Conservation (phyloP, 106 monocot species). For the Hemerocallis citrina region DNA sequence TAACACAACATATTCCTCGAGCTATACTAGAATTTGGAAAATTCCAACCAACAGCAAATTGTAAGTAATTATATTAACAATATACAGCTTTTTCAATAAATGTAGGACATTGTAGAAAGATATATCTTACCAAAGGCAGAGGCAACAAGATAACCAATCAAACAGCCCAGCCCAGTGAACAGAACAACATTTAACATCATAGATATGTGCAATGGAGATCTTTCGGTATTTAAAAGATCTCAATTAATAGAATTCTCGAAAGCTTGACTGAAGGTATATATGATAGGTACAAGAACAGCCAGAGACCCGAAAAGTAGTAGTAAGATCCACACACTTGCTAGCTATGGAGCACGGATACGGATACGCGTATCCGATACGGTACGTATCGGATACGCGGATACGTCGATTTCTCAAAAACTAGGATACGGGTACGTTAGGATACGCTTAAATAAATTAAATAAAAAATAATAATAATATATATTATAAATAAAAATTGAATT, state of each 20-base stretch:
- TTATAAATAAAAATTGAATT: too few species aligned
- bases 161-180: slow-evolving; percentile 52
- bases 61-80: too few species aligned
- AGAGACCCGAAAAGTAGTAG: slow-evolving; percentile 53
- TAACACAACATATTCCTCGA: not conserved
- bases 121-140: slow-evolving; percentile 70
- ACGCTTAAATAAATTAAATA: too few species aligned
- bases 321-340: slow-evolving; percentile 71
- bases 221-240: slow-evolving; percentile 17
- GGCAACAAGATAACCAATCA: slow-evolving; percentile 67
- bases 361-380: too few species aligned
- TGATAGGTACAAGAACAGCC: slow-evolving; percentile 42
- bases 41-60: not conserved
- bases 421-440: too few species aligned
- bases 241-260: slow-evolving; percentile 29
- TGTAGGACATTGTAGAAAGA: too few species aligned
- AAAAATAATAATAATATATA: too few species aligned
- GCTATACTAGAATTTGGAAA: not conserved
- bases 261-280: slow-evolving; percentile 30
- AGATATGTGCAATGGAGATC: slow-evolving; percentile 36
- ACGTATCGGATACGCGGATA: too few species aligned
- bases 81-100: too few species aligned
- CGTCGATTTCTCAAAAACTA: too few species aligned
- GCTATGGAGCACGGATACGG: too few species aligned
- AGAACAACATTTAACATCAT: slow-evolving; percentile 34